Conservation (phyloP, 1,284 basidiomycete species). For the Xanthoconium separans region DNA sequence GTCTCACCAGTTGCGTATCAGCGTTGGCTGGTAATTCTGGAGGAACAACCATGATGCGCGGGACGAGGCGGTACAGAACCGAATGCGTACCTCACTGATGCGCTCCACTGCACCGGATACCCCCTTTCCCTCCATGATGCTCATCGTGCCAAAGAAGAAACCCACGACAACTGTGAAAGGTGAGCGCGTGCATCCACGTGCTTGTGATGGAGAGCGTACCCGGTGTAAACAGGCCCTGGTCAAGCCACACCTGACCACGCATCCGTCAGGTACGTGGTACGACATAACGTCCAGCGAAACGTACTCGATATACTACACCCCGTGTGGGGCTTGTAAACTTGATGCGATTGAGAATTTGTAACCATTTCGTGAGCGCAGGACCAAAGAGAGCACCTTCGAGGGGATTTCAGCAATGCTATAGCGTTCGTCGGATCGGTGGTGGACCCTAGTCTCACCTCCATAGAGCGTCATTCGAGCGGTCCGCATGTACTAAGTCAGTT, state of each 20-base stretch:
- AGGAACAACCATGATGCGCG: neutral
- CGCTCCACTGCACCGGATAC: slow-evolving; percentile 52
- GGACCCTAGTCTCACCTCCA: slow-evolving; percentile 48
- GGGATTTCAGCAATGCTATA: slow-evolving; percentile 1
- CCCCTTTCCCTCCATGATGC: slow-evolving; percentile 67
- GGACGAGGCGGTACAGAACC: neutral
- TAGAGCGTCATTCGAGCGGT: slow-evolving; percentile 75
- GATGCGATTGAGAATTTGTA: slow-evolving; percentile 59
- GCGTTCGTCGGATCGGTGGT: neutral
- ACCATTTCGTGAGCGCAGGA: slow-evolving; percentile 74
- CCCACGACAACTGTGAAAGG: slow-evolving; percentile 53
- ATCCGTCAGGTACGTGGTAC: neutral
- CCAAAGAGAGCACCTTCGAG: slow-evolving; percentile 62
- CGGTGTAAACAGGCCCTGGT: slow-evolving; percentile 72
- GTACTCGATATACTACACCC: slow-evolving; percentile 59
- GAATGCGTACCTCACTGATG: slow-evolving; percentile 48
- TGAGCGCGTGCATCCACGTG: neutral
- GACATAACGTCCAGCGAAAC: slow-evolving; percentile 13
- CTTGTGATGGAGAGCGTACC: slow-evolving; percentile 32
- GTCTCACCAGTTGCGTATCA: slow-evolving; percentile 70
- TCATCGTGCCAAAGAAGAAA: slow-evolving; percentile 76
- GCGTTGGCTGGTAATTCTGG: slow-evolving; percentile 66
- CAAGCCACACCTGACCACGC: slow-evolving; percentile 60
- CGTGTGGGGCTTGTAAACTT: slow-evolving; percentile 58
- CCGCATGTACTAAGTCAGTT: slow-evolving; percentile 52